Conservation (phyloP, 768 basidiomycete species). For the Royoungia palumana region DNA sequence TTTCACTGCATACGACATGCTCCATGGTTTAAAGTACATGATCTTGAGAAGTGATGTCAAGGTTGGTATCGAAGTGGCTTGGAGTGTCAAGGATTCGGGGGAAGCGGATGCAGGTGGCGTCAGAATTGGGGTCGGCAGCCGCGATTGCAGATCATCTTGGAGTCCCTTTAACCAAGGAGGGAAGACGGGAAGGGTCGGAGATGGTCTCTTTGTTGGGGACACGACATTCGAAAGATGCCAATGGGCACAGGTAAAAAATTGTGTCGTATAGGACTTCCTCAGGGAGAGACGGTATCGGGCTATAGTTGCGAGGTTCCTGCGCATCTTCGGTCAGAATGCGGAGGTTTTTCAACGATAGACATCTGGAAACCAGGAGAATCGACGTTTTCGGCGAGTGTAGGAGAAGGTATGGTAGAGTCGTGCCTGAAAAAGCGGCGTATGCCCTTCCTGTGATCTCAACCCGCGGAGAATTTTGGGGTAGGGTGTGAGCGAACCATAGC, state of each 20-base stretch:
- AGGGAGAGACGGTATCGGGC: too few relatives aligned
- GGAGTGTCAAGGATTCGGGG: constrained; percentile 7
- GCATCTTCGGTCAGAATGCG: constrained; percentile 2
- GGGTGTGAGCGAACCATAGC: constrained; percentile 20
- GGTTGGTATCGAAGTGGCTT: constrained; percentile 1
- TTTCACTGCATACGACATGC: constrained; percentile 14
- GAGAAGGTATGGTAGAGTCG: constrained; percentile 14
- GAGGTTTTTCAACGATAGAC: constrained; percentile 18
- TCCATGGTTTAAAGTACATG: constrained; percentile 12
- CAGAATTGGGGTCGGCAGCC: too few relatives aligned
- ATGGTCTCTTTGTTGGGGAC: constrained; percentile 16
- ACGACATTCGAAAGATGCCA: constrained; percentile 16
- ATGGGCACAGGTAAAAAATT: constrained; percentile 12
- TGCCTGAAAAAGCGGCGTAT: constrained; percentile 17
- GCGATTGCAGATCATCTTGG: constrained; percentile 8
- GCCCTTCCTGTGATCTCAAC: constrained; percentile 5
- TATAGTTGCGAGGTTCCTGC: constrained; percentile 21
- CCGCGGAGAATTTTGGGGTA: constrained; percentile 18
- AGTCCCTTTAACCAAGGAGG: constrained; percentile 11
- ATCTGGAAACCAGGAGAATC: constrained; percentile 12
- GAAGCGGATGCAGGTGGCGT: constrained; percentile 15
- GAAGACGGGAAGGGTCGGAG: constrained; percentile 21
- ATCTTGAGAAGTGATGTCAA: constrained; percentile 19
- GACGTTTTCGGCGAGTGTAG: constrained; percentile 18
- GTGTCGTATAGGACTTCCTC: not conserved